Evolutionary conservation across 1,284 basidiomycete genomes (phyloP).

Genomic region (Cerioporus squamosus): DNA sequence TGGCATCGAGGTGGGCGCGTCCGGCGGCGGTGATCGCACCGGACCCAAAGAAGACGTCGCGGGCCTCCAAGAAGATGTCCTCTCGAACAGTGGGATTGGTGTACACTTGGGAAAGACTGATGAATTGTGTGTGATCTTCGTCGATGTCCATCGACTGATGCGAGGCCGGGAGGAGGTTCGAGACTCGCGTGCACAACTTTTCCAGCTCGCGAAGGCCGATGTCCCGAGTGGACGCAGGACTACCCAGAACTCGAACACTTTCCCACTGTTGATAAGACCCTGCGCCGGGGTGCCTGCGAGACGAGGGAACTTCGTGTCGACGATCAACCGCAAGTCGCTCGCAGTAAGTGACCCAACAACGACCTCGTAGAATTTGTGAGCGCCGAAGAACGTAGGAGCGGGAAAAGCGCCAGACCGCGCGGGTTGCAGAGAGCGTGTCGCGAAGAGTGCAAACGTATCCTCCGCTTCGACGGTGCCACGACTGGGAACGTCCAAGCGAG

Average conservation of each 20-base stretch:
- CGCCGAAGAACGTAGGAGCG: slow-evolving; percentile 74
- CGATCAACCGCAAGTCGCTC: slow-evolving; percentile 72
- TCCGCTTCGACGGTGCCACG: slow-evolving; percentile 72
- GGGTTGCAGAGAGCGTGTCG: slow-evolving; percentile 69
- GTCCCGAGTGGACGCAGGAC: slow-evolving; percentile 55
- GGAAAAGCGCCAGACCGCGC: slow-evolving; percentile 50
- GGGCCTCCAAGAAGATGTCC: slow-evolving; percentile 88
- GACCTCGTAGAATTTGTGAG: slow-evolving; percentile 83
- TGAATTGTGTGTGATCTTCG: slow-evolving; percentile 30
- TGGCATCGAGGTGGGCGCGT: slow-evolving; percentile 50
- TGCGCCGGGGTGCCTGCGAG: slow-evolving; percentile 53
- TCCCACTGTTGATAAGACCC: slow-evolving; percentile 69
- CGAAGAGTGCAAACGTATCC: slow-evolving; percentile 81
- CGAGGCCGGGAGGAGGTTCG: slow-evolving; percentile 59
- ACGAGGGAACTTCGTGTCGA: slow-evolving; percentile 67
- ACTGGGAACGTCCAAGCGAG: slow-evolving; percentile 71
- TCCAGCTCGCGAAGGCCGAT: slow-evolving; percentile 88
- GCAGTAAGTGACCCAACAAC: slow-evolving; percentile 60
- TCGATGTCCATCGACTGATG: slow-evolving; percentile 51
- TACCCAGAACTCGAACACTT: slow-evolving; percentile 50
- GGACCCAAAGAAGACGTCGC: slow-evolving; percentile 91
- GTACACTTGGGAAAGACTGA: slow-evolving; percentile 50
- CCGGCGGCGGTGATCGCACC: slow-evolving; percentile 59
- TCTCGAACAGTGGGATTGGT: slow-evolving; percentile 85
- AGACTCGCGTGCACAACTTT: slow-evolving; percentile 84